These are phyloP conservation scores for Inga leiocalycina DNA, from an alignment of 306 rosid genomes.

Conservation along the genomic window DNA sequence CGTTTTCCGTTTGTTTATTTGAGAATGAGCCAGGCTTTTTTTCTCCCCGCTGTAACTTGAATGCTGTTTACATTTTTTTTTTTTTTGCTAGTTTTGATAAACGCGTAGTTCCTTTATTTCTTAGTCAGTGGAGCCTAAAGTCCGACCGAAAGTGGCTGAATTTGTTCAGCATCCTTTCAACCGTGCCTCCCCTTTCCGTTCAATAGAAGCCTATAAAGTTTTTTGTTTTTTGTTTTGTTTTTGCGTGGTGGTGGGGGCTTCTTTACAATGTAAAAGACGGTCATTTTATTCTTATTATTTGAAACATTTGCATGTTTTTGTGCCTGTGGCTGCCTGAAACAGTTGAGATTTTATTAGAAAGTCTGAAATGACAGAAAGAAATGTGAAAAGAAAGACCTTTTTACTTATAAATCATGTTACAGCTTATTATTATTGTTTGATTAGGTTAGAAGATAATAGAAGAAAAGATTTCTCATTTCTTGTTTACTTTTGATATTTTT, in stretches of 20 bases:
- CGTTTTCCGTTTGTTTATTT: neutral
- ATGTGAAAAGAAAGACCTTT: neutral
- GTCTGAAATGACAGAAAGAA: neutral
- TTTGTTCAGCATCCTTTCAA: neutral
- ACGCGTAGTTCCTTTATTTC: neutral
- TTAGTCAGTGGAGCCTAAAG: neutral
- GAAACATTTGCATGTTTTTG: neutral
- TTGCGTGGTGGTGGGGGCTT: neutral
- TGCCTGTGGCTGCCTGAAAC: conserved; percentile 9
- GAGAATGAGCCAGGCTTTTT: conserved; percentile 10
- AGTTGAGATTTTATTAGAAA: neutral
- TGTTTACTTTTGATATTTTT: neutral
- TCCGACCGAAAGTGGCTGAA: neutral
- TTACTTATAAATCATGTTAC: neutral
- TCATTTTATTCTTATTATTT: neutral
- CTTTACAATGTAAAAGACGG: neutral
- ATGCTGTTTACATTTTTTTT: neutral
- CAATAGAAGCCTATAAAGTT: conserved; percentile 5
- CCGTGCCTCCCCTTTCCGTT: neutral
- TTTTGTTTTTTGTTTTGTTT: neutral
- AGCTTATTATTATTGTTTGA: neutral
- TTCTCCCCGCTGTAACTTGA: neutral
- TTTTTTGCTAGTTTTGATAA: neutral
- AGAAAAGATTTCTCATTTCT: neutral
- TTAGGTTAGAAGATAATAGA: neutral